Base-by-base conservation (phyloP, 129 eudicot species). In the Tanacetum coccineum region DNA sequence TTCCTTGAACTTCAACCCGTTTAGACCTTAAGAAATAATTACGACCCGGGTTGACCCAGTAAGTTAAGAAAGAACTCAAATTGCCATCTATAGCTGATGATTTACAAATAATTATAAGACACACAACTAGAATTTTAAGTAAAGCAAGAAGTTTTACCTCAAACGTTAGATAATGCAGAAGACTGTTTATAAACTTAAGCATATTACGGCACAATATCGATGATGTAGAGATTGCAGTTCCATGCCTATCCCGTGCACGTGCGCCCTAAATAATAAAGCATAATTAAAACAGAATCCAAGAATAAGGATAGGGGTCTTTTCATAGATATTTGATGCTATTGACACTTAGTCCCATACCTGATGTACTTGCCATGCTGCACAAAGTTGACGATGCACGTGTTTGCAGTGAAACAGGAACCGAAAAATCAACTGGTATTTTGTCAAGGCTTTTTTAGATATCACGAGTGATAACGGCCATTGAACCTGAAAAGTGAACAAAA, bases 321-420 rank as follows among this genome's bases (percentile, higher is more conserved):
- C 3, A 44, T 19, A 56, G 66, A 36, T 3, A 52, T 42, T 25
- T 54, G 10, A 64, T 22, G 20, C 54, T 53, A 66, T 45, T 52
- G 70, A 42, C 56, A 20, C 36, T 62, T 32, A 20, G 71, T 44
- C 63, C 4, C 86, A 64, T 86, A 93, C 99, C 75, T 93, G 99
- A 81, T 93, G 99, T 42, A 84, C 73, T 82, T 93, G 96, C 99
- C 99, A 93, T 63, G 99, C 99, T 59, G 81, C 92, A 82, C 96
- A 88, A 68, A 93, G 96, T 79, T 93, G 99, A 45, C 95, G 80
- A 61, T 81, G 83, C 68, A 93, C 95, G 50, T 93, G 91, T 78
- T 93, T 93, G 75, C 99, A 93, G 80, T 89, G 96, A 81, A 93
- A 93, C 62, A 93, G 77, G 62, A 86, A 86, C 63, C 95, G 89